Conservation (phyloP, 2,329 filamentous ascomycete species). For the Aspergillus sp. region DNA sequence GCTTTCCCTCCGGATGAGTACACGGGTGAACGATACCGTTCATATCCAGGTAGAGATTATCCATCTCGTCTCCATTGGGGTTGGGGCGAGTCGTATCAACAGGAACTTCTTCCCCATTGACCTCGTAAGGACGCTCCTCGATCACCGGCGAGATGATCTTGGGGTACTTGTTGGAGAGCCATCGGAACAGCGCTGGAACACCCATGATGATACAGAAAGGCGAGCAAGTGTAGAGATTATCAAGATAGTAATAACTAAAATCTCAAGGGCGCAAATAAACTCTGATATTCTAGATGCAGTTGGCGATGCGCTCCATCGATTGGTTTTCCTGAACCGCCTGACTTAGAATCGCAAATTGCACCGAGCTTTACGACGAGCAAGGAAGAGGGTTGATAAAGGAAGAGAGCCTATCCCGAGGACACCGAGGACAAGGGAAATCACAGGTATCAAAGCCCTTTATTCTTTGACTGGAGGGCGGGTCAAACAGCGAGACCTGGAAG, state of each 20-base stretch:
- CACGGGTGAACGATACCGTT: constrained; percentile 99
- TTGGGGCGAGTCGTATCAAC: constrained; percentile 83
- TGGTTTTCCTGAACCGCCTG: not conserved
- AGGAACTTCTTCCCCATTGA: constrained; percentile 82
- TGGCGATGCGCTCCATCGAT: not conserved
- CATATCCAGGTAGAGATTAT: constrained; percentile 98
- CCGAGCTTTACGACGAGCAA: not conserved
- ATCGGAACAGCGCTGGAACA: constrained; percentile 93
- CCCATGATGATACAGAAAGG: constrained; percentile 60
- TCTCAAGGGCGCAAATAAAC: not conserved
- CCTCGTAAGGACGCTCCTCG: constrained; percentile 76
- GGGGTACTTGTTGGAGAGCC: constrained; percentile 94
- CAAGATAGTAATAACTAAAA: not conserved
- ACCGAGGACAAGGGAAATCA: not conserved
- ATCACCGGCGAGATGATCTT: constrained; percentile 93
- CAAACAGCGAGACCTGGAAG: constrained; percentile 12
- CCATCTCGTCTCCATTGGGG: constrained; percentile 95
- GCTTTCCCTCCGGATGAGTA: constrained; percentile 91
- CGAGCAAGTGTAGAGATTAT: not conserved
- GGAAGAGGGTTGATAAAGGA: not conserved
- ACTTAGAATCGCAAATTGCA: not conserved
- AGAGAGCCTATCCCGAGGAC: not conserved
- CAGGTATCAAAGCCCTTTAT: not conserved
- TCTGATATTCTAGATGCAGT: not conserved
- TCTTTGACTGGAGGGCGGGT: not conserved